phyloP scores from a whole-genome alignment of 2,329 filamentous ascomycete species.

The Cordyceps tenuipes region DNA sequence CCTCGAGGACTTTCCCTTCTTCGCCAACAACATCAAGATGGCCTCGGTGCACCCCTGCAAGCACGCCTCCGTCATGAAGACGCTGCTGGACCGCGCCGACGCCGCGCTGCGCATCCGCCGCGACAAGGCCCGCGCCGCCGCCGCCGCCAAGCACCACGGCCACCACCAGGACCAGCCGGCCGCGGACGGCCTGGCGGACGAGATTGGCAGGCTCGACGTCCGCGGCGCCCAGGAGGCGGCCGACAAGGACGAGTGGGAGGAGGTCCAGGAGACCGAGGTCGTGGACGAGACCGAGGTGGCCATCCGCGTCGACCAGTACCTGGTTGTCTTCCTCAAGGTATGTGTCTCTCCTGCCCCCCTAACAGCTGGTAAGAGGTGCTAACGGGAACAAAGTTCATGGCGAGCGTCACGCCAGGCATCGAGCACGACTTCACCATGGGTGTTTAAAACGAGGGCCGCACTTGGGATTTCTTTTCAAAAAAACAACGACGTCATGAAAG shows the following conservation, averaged over 20 bases:
- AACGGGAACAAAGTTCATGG: constrained; percentile 55
- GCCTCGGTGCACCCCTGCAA: constrained; percentile 95
- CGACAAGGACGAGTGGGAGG: constrained; percentile 54
- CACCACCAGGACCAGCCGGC: constrained; percentile 27
- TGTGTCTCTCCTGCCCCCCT: constrained; percentile 17
- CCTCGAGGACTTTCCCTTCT: constrained; percentile 94
- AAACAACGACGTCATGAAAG: background rate
- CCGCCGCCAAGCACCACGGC: constrained; percentile 30
- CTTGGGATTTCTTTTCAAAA: background rate
- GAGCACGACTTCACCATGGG: constrained; percentile 98
- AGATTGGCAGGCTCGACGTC: constrained; percentile 59
- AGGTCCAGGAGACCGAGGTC: constrained; percentile 47
- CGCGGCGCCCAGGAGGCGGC: constrained; percentile 34
- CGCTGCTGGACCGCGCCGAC: constrained; percentile 88
- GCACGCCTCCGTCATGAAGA: constrained; percentile 97
- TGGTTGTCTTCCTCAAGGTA: constrained; percentile 81
- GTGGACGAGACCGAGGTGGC: constrained; percentile 65
- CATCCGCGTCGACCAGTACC: constrained; percentile 80
- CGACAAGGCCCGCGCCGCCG: constrained; percentile 63
- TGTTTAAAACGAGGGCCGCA: constrained; percentile 44
- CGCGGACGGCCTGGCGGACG: constrained; percentile 81
- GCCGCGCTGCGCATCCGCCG: constrained; percentile 82
- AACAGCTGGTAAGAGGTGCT: constrained; percentile 12
- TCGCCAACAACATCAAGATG: constrained; percentile 87
- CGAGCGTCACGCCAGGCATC: constrained; percentile 89